These are phyloP conservation scores for Nicotiana obtusifolia DNA, from an alignment of 257 asterid genomes.

Conservation along the genomic window DNA sequence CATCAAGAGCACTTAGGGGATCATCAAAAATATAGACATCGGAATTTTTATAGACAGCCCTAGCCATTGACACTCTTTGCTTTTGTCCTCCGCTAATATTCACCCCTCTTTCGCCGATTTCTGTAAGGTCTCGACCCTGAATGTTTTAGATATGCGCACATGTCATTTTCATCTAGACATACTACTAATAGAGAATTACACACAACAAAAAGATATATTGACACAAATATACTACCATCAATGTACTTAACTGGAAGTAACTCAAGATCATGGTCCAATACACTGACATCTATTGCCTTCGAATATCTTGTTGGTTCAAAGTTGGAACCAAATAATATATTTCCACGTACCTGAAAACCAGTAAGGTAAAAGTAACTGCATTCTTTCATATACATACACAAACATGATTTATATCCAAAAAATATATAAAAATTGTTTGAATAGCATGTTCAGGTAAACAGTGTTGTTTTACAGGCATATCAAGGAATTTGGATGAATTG, in stretches of 20 bases:
- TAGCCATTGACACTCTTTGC: conserved; percentile 92
- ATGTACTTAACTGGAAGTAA: conserved; percentile 64
- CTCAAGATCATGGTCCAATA: conserved; percentile 73
- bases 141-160: conserved; percentile 4
- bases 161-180: neutral
- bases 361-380: conserved; percentile 8
- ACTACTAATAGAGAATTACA: neutral
- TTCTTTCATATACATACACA: neutral
- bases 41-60: conserved; percentile 82
- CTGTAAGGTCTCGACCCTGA: conserved; percentile 88
- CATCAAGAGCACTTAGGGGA: conserved; percentile 89
- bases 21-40: conserved; percentile 91
- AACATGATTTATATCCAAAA: neutral
- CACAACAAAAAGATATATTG: neutral
- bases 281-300: conserved; percentile 67
- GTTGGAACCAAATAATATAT: conserved; percentile 68
- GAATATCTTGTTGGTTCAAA: conserved; percentile 60
- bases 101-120: conserved; percentile 94
- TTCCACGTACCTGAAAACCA: conserved; percentile 67
- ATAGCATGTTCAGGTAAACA: neutral
- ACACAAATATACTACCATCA: neutral
- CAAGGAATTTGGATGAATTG: conserved; percentile 1
- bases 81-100: conserved; percentile 95
- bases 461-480: neutral
- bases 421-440: neutral